These are phyloP conservation scores for Naganishia vaughanmartiniae DNA, from an alignment of 768 basidiomycete species.

Conservation along the genomic window DNA sequence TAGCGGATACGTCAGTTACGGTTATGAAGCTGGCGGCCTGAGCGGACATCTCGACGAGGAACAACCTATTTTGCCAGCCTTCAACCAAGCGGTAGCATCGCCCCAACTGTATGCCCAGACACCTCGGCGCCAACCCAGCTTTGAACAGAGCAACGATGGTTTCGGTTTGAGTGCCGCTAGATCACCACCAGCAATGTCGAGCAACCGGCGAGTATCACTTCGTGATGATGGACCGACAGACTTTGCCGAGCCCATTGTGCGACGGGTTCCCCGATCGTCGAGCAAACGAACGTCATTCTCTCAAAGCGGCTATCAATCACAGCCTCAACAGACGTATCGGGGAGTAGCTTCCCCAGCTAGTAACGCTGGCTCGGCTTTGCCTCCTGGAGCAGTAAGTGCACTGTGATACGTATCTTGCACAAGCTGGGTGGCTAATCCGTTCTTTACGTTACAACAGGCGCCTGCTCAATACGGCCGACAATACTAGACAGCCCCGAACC, in stretches of 20 bases:
- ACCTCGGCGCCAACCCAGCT: slow-evolving; percentile 40
- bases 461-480: slow-evolving; percentile 22
- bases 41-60: slow-evolving; percentile 24
- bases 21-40: slow-evolving; percentile 18
- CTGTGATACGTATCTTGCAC: background rate
- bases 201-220: slow-evolving; percentile 70
- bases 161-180: slow-evolving; percentile 6
- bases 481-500: background rate
- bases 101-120: slow-evolving; percentile 48
- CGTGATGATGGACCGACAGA: slow-evolving; percentile 76
- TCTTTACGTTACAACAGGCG: background rate
- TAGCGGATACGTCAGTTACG: slow-evolving; percentile 20
- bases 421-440: background rate
- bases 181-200: slow-evolving; percentile 52
- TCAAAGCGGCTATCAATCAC: slow-evolving; percentile 17
- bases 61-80: slow-evolving; percentile 19
- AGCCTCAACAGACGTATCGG: slow-evolving; percentile 37
- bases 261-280: slow-evolving; percentile 68
- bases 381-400: slow-evolving; percentile 49
- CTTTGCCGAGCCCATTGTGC: slow-evolving; percentile 64
- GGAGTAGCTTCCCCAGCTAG: slow-evolving; percentile 35
- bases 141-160: slow-evolving; percentile 1
- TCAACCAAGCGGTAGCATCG: slow-evolving; percentile 47
- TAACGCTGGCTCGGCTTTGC: slow-evolving; percentile 37
- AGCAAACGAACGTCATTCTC: slow-evolving; percentile 36